Base-by-base conservation (phyloP, 108 stramenopile species). In the Nitzschia palea region DNA sequence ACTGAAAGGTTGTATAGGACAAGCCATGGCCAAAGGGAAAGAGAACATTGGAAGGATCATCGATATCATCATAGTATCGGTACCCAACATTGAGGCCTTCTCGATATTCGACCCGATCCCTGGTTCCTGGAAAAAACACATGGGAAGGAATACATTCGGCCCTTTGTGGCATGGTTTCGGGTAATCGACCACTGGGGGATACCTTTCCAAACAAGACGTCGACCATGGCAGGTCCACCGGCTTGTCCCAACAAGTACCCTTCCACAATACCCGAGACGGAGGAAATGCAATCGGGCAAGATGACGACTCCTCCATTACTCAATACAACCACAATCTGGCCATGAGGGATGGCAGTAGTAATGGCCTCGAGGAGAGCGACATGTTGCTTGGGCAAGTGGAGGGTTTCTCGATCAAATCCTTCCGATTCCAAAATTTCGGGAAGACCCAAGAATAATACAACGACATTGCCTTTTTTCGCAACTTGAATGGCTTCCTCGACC, bases 11-110 rank as follows among this genome's bases (percentile, higher is more conserved):
- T 9, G 84, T 74, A 70, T 89, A 92, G 6, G 82, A 56, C 45
- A 89, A 62, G 1, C 91, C 91, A 55, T 86, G 82, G 0, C 91
- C 91, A 70, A 92, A 92, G 5, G 88, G 85, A 44, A 81, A 92
- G 27, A 36, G 78, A n/a, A 82, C 83, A 62, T 5, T n/a, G 20
- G 62, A 35, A 28, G 37, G 12, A 17, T 31, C 28, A n/a, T 1
- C 17, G 4, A 48, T 20, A 2, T 67, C 65, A 56, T 88, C 68
- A 55, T 70, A 87, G 58, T 82, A 85, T 60, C 91, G 75, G 55
- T 92, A 92, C 0, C 91, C 91, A 8, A 89, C 81, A 64, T 85
- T 55, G 32, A 92, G 60, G 2, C 78, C 80, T 54, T 92, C 91
- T 17, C 78, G 64, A 56, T 92, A 87, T 42, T 74, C 61, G 1